phyloP scores from a whole-genome alignment of 2,329 filamentous ascomycete genomes.

The Fusarium pseudograminearum region DNA sequence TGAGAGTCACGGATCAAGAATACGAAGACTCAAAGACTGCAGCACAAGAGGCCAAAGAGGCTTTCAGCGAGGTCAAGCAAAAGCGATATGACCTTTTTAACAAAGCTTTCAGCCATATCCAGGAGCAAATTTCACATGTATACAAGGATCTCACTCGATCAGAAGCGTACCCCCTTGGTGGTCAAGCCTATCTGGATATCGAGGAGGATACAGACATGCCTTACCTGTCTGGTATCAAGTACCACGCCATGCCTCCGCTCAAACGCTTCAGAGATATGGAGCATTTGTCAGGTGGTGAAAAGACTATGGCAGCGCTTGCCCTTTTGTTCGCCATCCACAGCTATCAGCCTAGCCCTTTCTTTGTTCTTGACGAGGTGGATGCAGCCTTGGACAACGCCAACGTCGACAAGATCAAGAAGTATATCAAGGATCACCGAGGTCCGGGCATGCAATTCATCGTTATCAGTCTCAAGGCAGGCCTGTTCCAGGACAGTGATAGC shows the following conservation, averaged over 20 bases:
- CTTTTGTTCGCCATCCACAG: constrained; percentile 96
- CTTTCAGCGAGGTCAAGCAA: constrained; percentile 84
- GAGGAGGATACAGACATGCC: constrained; percentile 95
- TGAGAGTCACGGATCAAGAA: constrained; percentile 87
- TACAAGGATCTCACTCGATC: constrained; percentile 96
- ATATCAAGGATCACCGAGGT: constrained; percentile 91
- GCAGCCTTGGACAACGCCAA: constrained; percentile 98
- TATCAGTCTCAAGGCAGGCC: constrained; percentile 92
- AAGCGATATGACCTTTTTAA: constrained; percentile 92
- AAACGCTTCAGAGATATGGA: constrained; percentile 99
- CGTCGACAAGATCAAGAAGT: constrained; percentile 94
- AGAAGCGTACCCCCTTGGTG: constrained; percentile 91
- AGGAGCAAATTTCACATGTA: constrained; percentile 91
- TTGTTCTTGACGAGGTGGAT: constrained; percentile 97
- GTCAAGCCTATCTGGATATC: constrained; percentile 88
- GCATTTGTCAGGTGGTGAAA: constrained; percentile 95
- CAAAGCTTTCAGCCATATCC: constrained; percentile 94
- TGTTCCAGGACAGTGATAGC: constrained; percentile 97
- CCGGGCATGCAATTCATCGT: constrained; percentile 99
- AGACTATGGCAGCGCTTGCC: constrained; percentile 98
- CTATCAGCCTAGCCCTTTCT: constrained; percentile 96
- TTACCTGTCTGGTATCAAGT: constrained; percentile 95
- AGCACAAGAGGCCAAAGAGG: constrained; percentile 81
- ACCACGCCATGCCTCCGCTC: constrained; percentile 97
- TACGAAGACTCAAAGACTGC: constrained; percentile 85